phyloP scores from a whole-genome alignment of 2,329 filamentous ascomycete species.

The Ramularia endophylla region DNA sequence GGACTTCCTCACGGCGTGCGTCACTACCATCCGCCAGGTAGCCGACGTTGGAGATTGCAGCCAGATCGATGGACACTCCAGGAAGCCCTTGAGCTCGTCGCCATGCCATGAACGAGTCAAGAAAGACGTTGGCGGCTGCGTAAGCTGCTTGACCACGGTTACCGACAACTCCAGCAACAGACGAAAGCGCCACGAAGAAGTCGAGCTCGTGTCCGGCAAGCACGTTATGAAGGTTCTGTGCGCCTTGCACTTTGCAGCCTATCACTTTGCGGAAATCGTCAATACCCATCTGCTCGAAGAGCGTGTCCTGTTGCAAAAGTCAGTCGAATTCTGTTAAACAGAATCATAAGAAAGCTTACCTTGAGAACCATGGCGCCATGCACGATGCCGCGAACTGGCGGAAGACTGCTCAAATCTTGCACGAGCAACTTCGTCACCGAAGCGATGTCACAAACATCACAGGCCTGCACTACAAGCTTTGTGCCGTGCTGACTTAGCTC shows the following conservation, averaged over 20 bases:
- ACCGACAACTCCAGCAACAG: neutral
- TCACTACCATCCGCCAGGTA: constrained; percentile 11
- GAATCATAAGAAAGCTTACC: neutral
- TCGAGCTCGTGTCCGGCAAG: constrained; percentile 7
- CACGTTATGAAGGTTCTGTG: constrained; percentile 28
- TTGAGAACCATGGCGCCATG: constrained; percentile 1
- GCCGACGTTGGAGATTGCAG: constrained; percentile 29
- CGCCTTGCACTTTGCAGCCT: constrained; percentile 24
- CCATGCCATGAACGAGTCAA: constrained; percentile 10
- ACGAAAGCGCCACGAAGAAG: neutral
- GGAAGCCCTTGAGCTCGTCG: constrained; percentile 21
- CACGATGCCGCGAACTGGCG: neutral
- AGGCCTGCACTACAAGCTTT: neutral
- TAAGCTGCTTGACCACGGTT: neutral
- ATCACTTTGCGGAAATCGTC: constrained; percentile 11
- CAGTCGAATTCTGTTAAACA: neutral
- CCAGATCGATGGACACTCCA: constrained; percentile 26
- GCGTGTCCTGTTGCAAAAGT: too few species aligned
- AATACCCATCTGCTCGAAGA: constrained; percentile 4
- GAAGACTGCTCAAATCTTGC: neutral
- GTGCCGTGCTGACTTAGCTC: neutral
- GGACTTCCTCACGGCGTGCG: neutral
- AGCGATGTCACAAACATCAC: constrained; percentile 1
- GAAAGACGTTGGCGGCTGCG: neutral
- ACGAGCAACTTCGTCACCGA: neutral